Percentiles rank a stretch among this genome's conserved stretches.
These are phyloP conservation scores for Leccinum subrobustum DNA, from an alignment of 1,284 basidiomycete genomes.

Conservation along the genomic window DNA sequence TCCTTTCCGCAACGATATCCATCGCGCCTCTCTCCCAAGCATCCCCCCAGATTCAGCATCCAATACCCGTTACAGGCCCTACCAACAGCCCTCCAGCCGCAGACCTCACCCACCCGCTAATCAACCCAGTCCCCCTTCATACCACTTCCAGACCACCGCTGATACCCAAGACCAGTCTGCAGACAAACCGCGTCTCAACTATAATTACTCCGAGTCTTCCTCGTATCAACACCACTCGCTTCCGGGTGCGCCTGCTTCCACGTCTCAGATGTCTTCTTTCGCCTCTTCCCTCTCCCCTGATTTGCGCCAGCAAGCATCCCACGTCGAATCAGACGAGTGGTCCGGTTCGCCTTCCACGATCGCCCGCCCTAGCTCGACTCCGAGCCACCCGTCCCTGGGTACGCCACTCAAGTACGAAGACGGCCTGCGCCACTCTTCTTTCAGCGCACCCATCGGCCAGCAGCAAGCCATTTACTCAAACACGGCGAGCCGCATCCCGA, in stretches of 20 bases:
- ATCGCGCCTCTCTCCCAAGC: slow-evolving; percentile 64
- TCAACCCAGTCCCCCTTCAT: slow-evolving; percentile 49
- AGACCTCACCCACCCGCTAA: slow-evolving; percentile 42
- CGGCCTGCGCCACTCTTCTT: too few species aligned
- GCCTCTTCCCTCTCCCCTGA: slow-evolving; percentile 46
- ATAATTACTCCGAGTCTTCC: slow-evolving; percentile 38
- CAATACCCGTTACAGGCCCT: slow-evolving; percentile 42
- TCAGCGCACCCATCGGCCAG: slow-evolving; percentile 25
- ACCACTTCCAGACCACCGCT: slow-evolving; percentile 57
- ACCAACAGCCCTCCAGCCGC: slow-evolving; percentile 45
- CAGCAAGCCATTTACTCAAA: slow-evolving; percentile 56
- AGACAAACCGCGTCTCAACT: slow-evolving; percentile 41
- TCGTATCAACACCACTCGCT: slow-evolving; percentile 44
- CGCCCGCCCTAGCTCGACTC: slow-evolving; percentile 56
- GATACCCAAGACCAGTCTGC: slow-evolving; percentile 36
- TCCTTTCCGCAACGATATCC: slow-evolving; percentile 50
- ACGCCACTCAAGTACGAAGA: slow-evolving; percentile 30
- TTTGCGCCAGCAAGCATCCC: slow-evolving; percentile 31
- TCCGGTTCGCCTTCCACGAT: slow-evolving; percentile 41
- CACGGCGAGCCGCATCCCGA: slow-evolving; percentile 61
- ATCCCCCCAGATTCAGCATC: slow-evolving; percentile 51
- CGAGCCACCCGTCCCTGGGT: slow-evolving; percentile 47
- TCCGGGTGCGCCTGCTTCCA: slow-evolving; percentile 48
- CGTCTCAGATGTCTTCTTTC: slow-evolving; percentile 50
- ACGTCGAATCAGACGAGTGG: slow-evolving; percentile 32